Evolutionary conservation across 805 yeast genomes (phyloP).

Genomic region (Yarrowia sp.): DNA sequence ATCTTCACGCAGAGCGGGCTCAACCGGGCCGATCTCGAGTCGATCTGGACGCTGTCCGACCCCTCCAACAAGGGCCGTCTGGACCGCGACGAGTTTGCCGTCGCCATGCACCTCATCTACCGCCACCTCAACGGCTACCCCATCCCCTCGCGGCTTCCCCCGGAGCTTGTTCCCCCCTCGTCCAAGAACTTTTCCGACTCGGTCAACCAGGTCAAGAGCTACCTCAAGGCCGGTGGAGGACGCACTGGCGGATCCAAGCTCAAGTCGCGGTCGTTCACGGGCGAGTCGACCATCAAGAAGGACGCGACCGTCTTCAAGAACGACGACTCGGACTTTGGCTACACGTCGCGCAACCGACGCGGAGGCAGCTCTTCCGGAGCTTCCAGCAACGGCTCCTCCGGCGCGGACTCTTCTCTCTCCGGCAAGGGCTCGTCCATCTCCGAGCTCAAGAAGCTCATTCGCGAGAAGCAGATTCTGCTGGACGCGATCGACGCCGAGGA

Average conservation of each 20-base stretch:
- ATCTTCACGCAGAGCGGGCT: slow-evolving; percentile 91
- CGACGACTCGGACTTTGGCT: slow-evolving; percentile 64
- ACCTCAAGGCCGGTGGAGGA: slow-evolving; percentile 44
- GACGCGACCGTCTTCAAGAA: slow-evolving; percentile 66
- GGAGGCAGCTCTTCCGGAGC: slow-evolving; percentile 39
- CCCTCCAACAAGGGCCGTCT: slow-evolving; percentile 77
- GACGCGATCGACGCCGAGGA: slow-evolving; percentile 70
- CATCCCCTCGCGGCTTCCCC: slow-evolving; percentile 79
- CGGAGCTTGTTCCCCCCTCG: slow-evolving; percentile 87
- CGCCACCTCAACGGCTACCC: slow-evolving; percentile 84
- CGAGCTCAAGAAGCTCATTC: slow-evolving; percentile 60
- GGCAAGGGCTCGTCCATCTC: slow-evolving; percentile 43
- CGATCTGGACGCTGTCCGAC: slow-evolving; percentile 89
- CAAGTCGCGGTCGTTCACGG: slow-evolving; percentile 38
- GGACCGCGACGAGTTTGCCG: slow-evolving; percentile 86
- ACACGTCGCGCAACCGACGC: slow-evolving; percentile 62
- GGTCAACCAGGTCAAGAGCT: slow-evolving; percentile 66
- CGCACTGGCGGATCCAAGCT: slow-evolving; percentile 36
- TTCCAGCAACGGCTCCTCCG: neutral
- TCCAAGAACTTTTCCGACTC: slow-evolving; percentile 69
- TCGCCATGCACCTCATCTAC: slow-evolving; percentile 96
- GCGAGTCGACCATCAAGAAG: slow-evolving; percentile 39
- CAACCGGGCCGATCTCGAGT: slow-evolving; percentile 77
- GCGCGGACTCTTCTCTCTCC: slow-evolving; percentile 7
- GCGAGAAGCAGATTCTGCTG: slow-evolving; percentile 67